Conservation (phyloP, 352 stramenopile species). For the Globisporangium irregulare region DNA sequence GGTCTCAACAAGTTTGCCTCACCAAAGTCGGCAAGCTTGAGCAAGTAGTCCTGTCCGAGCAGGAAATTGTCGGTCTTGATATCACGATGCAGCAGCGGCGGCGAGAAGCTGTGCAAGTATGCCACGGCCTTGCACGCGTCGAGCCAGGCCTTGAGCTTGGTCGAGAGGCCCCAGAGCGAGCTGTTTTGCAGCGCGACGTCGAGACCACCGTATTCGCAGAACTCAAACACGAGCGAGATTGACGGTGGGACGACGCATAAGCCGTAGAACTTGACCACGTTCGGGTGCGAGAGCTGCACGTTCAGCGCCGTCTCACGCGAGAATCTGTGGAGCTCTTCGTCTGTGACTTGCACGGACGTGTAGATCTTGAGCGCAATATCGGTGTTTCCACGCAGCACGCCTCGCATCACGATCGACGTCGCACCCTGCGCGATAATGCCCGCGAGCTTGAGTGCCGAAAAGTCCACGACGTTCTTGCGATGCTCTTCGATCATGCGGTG, state of each 20-base stretch:
- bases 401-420: conserved; percentile 83
- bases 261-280: conserved; percentile 80
- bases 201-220: conserved; percentile 79
- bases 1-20: conserved; percentile 81
- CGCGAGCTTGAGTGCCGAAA: conserved; percentile 65
- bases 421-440: conserved; percentile 78
- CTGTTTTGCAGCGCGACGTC: conserved; percentile 54
- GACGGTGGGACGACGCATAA: conserved; percentile 80
- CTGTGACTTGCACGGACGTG: conserved; percentile 77
- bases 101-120: conserved; percentile 83
- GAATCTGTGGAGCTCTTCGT: conserved; percentile 79
- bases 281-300: conserved; percentile 79
- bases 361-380: conserved; percentile 86
- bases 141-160: conserved; percentile 83
- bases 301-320: conserved; percentile 80
- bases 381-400: conserved; percentile 44
- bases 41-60: conserved; percentile 67
- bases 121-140: conserved; percentile 77
- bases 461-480: conserved; percentile 78
- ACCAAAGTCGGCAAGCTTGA: conserved; percentile 85
- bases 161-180: conserved; percentile 56
- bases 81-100: conserved; percentile 74
- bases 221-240: conserved; percentile 86
- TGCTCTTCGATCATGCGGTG: conserved; percentile 88
- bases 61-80: conserved; percentile 89